These are phyloP conservation scores for Kurtzmaniella cleridarum DNA, from an alignment of 805 yeast genomes.

Conservation along the genomic window DNA sequence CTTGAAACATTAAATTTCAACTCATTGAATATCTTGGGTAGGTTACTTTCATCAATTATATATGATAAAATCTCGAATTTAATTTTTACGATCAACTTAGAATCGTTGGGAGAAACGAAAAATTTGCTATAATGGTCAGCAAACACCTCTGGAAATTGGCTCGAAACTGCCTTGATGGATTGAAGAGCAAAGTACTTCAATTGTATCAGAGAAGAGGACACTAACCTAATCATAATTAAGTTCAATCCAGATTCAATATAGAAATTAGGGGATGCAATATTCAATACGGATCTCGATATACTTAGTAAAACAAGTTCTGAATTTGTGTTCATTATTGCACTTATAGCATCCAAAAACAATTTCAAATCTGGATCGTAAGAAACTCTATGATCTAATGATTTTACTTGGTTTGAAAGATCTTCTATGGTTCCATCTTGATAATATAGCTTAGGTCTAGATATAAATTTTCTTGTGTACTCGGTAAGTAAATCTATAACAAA, in stretches of 20 bases:
- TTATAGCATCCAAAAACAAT: conserved; percentile 45
- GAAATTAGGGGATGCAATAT: conserved; percentile 53
- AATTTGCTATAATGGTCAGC: conserved; percentile 40
- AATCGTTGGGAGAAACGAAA: conserved; percentile 53
- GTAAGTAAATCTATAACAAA: conserved; percentile 56
- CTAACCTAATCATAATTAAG: conserved; percentile 43
- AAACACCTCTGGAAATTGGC: conserved; percentile 28
- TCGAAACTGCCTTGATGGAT: conserved; percentile 36
- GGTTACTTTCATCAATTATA: conserved; percentile 50
- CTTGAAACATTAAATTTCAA: conserved; percentile 46
- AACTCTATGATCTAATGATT: conserved; percentile 25
- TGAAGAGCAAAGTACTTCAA: conserved; percentile 36
- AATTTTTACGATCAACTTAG: conserved; percentile 33
- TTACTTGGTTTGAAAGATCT: conserved; percentile 37
- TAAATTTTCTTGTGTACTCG: conserved; percentile 57
- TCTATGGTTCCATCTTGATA: conserved; percentile 26
- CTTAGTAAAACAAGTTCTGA: conserved; percentile 61
- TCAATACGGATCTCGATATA: conserved; percentile 49
- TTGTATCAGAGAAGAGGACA: conserved; percentile 17
- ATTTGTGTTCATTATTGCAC: conserved; percentile 42
- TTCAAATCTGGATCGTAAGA: conserved; percentile 52
- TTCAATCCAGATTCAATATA: conserved; percentile 47
- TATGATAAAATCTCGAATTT: conserved; percentile 61
- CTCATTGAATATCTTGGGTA: conserved; percentile 51
- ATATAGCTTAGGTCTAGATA: conserved; percentile 47